phyloP scores from a whole-genome alignment of 306 rosid species.

The Alnus rubra region DNA sequence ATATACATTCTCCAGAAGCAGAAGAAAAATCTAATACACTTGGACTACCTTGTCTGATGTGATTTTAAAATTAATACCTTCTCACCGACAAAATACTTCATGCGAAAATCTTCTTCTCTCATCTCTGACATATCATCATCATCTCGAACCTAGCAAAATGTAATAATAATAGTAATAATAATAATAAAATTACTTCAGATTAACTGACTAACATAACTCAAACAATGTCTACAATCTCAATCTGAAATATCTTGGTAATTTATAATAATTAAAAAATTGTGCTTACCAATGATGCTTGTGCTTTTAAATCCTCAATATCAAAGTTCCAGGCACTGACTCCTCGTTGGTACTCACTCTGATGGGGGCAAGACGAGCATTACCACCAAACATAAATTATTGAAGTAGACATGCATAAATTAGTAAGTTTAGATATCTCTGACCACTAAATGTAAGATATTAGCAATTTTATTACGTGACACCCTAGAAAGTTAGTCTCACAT shows the following conservation, averaged over 20 bases:
- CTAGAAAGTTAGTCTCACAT: too few relatives aligned
- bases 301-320: conserved; percentile 88
- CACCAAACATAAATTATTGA: neutral
- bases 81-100: conserved; percentile 27
- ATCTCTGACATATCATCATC: conserved; percentile 66
- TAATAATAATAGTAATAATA: neutral
- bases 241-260: conserved; percentile 1
- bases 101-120: conserved; percentile 68
- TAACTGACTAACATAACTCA: conserved; percentile 14
- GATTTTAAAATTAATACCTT: conserved; percentile 41
- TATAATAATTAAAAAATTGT: neutral
- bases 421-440: conserved; percentile 26
- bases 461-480: neutral
- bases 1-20: neutral
- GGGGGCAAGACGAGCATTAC: conserved; percentile 13
- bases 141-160: conserved; percentile 56
- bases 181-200: conserved; percentile 20
- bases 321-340: conserved; percentile 99
- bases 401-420: neutral
- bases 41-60: neutral
- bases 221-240: neutral
- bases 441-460: conserved; percentile 12
- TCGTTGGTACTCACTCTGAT: conserved; percentile 95
- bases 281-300: conserved; percentile 93
- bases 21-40: conserved; percentile 9